These are phyloP conservation scores for Notholithocarpus densiflorus DNA, from an alignment of 306 rosid genomes.

Conservation along the genomic window DNA sequence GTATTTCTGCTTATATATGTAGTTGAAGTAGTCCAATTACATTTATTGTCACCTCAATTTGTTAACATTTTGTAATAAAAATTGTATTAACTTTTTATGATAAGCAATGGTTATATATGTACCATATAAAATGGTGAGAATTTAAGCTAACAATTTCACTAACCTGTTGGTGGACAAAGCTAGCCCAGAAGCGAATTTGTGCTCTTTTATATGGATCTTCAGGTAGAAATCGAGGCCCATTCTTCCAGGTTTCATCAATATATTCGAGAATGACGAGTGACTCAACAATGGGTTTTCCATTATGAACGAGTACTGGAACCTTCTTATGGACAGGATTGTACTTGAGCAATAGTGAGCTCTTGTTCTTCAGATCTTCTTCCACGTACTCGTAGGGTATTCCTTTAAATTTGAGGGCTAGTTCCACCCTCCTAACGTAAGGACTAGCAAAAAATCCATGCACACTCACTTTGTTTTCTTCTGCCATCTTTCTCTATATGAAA, in stretches of 20 bases:
- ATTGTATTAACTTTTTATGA: too few species aligned
- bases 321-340: constrained; percentile 31
- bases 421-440: constrained; percentile 29
- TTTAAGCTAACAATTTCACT: neutral
- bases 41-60: too few species aligned
- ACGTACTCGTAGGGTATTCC: constrained; percentile 22
- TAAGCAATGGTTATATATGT: too few species aligned
- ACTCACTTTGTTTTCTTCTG: constrained; percentile 17
- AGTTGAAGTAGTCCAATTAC: too few species aligned
- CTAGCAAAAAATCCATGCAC: constrained; percentile 24
- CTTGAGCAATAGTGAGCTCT: constrained; percentile 16
- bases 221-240: constrained; percentile 17
- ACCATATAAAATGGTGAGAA: too few species aligned
- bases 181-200: constrained; percentile 30
- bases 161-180: constrained; percentile 34
- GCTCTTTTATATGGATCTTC: constrained; percentile 22
- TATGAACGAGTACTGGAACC: constrained; percentile 33
- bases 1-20: too few species aligned
- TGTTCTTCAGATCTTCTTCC: constrained; percentile 30
- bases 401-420: constrained; percentile 26
- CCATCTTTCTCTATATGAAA: constrained; percentile 18
- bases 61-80: too few species aligned
- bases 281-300: constrained; percentile 30
- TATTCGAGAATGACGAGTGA: constrained; percentile 31
- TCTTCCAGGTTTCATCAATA: constrained; percentile 35